A percentile compares a stretch with the other conserved stretches of the same genome.
Evolutionary conservation across 2,329 filamentous ascomycete genomes (phyloP).

Genomic region (Colletotrichum sidae): DNA sequence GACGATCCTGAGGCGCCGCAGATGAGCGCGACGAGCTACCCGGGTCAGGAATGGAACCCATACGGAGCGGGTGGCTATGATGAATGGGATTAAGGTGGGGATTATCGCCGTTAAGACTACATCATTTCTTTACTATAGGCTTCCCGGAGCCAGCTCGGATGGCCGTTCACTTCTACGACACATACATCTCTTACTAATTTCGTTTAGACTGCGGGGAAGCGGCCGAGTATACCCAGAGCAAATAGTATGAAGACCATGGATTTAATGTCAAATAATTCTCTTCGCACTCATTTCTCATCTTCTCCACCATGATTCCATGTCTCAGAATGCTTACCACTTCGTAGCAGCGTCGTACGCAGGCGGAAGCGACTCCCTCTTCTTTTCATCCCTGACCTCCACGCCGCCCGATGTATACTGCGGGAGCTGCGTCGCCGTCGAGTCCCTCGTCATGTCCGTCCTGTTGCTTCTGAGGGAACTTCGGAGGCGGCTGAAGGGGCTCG

Average conservation of each 20-base stretch:
- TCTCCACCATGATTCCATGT: not conserved
- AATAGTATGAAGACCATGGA: not conserved
- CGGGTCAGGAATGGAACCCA: constrained; percentile 78
- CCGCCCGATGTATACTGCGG: constrained; percentile 22
- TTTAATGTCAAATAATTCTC: not conserved
- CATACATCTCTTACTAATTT: too few species aligned
- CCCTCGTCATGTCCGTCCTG: constrained; percentile 9
- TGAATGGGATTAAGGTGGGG: constrained; percentile 25
- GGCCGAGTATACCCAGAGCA: constrained; percentile 7
- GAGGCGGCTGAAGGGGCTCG: constrained; percentile 11
- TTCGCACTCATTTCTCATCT: not conserved
- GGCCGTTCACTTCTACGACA: too few species aligned
- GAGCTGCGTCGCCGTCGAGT: constrained; percentile 13
- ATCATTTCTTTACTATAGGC: not conserved
- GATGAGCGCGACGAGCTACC: constrained; percentile 77
- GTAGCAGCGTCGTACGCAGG: constrained; percentile 22
- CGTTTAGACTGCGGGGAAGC: too few species aligned
- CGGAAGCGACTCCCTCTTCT: constrained; percentile 11
- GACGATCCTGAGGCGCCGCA: constrained; percentile 60
- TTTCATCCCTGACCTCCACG: not conserved
- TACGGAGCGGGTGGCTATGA: constrained; percentile 48
- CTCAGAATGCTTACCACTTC: constrained; percentile 14
- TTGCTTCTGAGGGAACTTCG: constrained; percentile 7
- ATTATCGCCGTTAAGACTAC: not conserved
- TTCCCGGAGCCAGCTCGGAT: not conserved